A percentile compares a stretch with the other conserved stretches of the same genome.
phyloP scores from a whole-genome alignment of 176 grass and related monocot genomes.

The Saccharum officinarum region DNA sequence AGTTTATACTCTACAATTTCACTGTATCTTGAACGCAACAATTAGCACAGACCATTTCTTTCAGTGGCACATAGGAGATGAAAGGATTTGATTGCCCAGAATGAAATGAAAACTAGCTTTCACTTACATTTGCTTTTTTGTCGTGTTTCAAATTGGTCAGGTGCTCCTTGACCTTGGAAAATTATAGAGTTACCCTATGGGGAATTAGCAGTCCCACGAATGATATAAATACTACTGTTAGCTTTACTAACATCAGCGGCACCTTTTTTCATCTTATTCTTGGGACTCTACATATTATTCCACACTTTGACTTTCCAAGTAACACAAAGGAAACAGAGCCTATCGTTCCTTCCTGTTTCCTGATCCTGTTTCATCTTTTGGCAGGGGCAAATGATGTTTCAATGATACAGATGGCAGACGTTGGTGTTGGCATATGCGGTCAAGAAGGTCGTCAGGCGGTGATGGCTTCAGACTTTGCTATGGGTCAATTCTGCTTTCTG shows the following conservation, averaged over 20 bases:
- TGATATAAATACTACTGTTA: neutral
- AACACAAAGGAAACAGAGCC: neutral
- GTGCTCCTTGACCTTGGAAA: neutral
- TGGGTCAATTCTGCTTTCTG: conserved; percentile 98
- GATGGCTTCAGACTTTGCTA: conserved; percentile 99
- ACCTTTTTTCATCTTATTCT: neutral
- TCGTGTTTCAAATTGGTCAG: neutral
- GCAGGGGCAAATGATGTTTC: conserved; percentile 99
- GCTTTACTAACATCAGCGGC: neutral
- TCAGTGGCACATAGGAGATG: neutral
- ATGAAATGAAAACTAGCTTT: neutral
- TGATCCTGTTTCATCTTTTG: conserved; percentile 29
- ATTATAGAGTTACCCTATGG: neutral
- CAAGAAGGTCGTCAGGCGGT: conserved; percentile 99
- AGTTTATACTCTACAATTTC: neutral
- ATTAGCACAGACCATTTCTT: conserved; percentile 1
- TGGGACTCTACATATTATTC: neutral
- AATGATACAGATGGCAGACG: conserved; percentile 99
- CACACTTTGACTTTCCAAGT: neutral
- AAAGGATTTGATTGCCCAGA: conserved; percentile 8
- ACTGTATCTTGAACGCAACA: conserved; percentile 4
- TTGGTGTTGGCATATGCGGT: conserved; percentile 97
- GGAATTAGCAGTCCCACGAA: neutral
- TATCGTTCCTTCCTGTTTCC: conserved; percentile 3
- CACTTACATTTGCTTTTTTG: neutral